Evolutionary conservation across 306 rosid species (phyloP).

Genomic region (Sesbania bispinosa): DNA sequence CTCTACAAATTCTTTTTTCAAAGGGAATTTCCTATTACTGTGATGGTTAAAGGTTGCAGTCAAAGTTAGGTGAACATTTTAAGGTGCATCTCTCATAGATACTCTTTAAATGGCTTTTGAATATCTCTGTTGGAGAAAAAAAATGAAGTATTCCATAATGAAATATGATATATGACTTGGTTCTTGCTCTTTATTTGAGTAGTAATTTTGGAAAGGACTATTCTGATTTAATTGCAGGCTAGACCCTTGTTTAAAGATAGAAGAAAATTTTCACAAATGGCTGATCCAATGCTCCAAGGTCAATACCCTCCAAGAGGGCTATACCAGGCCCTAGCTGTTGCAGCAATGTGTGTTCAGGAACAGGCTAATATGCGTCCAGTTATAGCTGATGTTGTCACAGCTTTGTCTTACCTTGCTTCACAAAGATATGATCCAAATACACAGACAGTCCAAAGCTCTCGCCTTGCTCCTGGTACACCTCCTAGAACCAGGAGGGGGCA

Average conservation of each 20-base stretch:
- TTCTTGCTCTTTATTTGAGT: not conserved
- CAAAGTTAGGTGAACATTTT: not conserved
- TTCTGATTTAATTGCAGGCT: constrained; percentile 56
- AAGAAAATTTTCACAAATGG: constrained; percentile 79
- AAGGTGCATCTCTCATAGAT: not conserved
- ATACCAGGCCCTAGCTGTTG: constrained; percentile 95
- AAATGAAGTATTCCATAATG: not conserved
- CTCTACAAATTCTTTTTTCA: not conserved
- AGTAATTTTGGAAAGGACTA: constrained; percentile 12
- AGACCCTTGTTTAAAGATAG: constrained; percentile 80
- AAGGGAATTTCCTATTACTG: not conserved
- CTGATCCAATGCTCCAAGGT: constrained; percentile 86
- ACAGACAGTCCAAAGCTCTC: constrained; percentile 49
- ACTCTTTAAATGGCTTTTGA: not conserved
- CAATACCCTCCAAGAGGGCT: constrained; percentile 85
- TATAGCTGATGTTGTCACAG: constrained; percentile 94
- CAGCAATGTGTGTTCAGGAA: constrained; percentile 97
- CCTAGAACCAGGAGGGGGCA: constrained; percentile 52
- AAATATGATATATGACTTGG: not conserved
- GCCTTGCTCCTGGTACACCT: constrained; percentile 56
- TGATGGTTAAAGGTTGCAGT: not conserved
- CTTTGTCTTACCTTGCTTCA: constrained; percentile 78
- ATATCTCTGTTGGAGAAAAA: not conserved
- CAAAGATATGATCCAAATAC: constrained; percentile 59
- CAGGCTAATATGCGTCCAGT: constrained; percentile 92